Percentiles rank a stretch among this genome's conserved stretches.
Conservation (phyloP, 1,284 basidiomycete species). For the Marasmius tenuissimus region DNA sequence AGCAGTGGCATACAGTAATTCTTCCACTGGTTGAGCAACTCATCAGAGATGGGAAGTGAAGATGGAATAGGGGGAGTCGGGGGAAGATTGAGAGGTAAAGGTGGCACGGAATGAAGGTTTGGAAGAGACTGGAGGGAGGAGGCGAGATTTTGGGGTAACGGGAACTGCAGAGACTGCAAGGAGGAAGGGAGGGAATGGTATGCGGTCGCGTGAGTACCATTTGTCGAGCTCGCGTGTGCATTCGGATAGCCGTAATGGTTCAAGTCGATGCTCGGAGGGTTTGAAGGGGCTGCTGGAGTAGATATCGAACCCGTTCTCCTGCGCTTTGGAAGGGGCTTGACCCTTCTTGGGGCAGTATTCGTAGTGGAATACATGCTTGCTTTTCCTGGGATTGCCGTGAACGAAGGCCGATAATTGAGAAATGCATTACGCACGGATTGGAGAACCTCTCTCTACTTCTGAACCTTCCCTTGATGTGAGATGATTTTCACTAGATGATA, state of each 20-base stretch:
- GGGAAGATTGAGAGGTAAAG: not conserved
- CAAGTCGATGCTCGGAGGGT: not conserved
- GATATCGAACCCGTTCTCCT: conserved; percentile 41
- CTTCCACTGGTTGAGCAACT: not conserved
- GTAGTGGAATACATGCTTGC: not conserved
- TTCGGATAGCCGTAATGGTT: not conserved
- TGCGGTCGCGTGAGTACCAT: not conserved
- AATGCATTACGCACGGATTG: not conserved
- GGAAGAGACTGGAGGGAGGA: not conserved
- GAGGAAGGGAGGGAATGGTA: not conserved
- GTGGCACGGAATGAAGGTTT: not conserved
- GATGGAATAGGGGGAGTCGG: not conserved
- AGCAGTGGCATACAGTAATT: not conserved
- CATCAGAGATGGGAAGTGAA: not conserved
- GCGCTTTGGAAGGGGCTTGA: conserved; percentile 77
- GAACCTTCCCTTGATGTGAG: too few relatives aligned
- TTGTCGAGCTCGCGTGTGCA: not conserved
- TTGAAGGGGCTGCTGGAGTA: not conserved
- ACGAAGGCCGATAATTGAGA: not conserved
- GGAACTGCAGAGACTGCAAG: not conserved
- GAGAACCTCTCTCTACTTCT: not conserved
- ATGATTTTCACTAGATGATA: too few relatives aligned
- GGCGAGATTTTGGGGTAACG: too few relatives aligned
- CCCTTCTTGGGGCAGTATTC: conserved; percentile 47
- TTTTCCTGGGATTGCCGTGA: not conserved